Base-by-base conservation (phyloP, 495 filamentous ascomycete genomes). In the Pyrenopolyporus hunteri region DNA sequence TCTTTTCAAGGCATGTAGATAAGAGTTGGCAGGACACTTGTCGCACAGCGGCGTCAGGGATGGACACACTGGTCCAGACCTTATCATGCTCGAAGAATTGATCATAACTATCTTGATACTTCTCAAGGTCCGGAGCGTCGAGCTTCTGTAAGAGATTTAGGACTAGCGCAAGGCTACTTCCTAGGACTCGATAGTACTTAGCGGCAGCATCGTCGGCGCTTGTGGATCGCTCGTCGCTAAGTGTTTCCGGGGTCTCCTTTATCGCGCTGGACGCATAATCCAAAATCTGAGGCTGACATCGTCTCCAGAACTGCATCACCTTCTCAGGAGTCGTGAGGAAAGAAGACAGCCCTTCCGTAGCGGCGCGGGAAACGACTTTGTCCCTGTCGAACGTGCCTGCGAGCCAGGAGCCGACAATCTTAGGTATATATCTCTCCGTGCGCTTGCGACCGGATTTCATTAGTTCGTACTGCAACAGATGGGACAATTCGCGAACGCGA, bases 311-410 rank as follows among this genome's bases (percentile, higher is more conserved):
- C 35, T 79, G 83, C 3, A 69, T 74, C 31, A 89, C 74, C 68
- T 97, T 98, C 40, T 93, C 89, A 23, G 89, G 84, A 0, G 89
- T 89, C 1, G 83, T 76, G 55, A 98, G 90, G 7, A 96, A 86
- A 4, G 77, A 80, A 4, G 80, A 81, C 13, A 97, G 77, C 0
- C 90, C 88, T 39, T 92, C 87, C 48, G 81, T 76, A n/a, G 93
- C 90, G 2, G 89, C 83, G 26, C 84, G 85, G 22, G 87, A 80
- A 1, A 89, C 89, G 10, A 78, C 78, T 46, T 84, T 84, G 70
- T 99, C 94, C 56, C 81, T 87, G 69, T 99, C 95, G 68, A 92
- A 93, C 1, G 87, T 80, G 9, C 95, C 93, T 22, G 88, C 88
- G 20, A 97, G 80, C 95, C 95, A 99, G 8, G 91, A 80, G 6